phyloP scores from a whole-genome alignment of 2,329 filamentous ascomycete genomes.

The Ophiosphaerella herpotricha region DNA sequence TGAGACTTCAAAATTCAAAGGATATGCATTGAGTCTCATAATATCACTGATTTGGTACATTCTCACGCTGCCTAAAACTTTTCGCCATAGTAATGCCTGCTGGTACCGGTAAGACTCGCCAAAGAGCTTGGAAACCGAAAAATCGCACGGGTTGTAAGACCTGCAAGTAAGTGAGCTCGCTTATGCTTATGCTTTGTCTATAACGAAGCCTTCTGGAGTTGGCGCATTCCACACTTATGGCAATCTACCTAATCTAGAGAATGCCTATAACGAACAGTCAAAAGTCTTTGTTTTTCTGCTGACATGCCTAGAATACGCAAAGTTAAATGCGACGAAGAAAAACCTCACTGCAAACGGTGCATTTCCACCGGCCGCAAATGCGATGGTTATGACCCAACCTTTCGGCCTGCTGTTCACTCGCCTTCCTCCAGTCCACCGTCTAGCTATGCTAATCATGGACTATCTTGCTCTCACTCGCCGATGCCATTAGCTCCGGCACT shows the following conservation, averaged over 20 bases:
- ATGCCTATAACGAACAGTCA: neutral
- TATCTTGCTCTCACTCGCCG: slow-evolving; percentile 11
- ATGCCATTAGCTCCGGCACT: slow-evolving; percentile 20
- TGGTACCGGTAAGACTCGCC: slow-evolving; percentile 16
- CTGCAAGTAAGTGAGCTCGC: slow-evolving; percentile 19
- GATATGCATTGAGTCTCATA: slow-evolving; percentile 10
- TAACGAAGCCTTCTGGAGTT: too few relatives aligned
- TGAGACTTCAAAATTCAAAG: neutral
- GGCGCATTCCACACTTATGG: neutral
- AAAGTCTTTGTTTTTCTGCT: neutral
- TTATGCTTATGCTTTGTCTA: neutral
- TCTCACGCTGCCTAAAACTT: neutral
- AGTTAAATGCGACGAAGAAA: slow-evolving; percentile 42
- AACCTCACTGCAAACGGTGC: slow-evolving; percentile 36
- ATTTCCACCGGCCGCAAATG: slow-evolving; percentile 39
- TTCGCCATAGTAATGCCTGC: slow-evolving; percentile 6
- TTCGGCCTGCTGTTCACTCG: slow-evolving; percentile 3
- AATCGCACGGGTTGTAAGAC: slow-evolving; percentile 21
- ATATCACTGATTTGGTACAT: neutral
- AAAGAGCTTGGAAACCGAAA: slow-evolving; percentile 22
- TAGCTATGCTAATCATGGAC: neutral
- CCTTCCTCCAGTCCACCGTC: slow-evolving; percentile 4
- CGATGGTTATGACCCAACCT: slow-evolving; percentile 33
- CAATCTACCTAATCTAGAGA: neutral
- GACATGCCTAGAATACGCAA: slow-evolving; percentile 30